Percentiles rank a stretch among this genome's conserved stretches.
Evolutionary conservation across 2,329 filamentous ascomycete species (phyloP).

Genomic region (Ilyonectria destructans): DNA sequence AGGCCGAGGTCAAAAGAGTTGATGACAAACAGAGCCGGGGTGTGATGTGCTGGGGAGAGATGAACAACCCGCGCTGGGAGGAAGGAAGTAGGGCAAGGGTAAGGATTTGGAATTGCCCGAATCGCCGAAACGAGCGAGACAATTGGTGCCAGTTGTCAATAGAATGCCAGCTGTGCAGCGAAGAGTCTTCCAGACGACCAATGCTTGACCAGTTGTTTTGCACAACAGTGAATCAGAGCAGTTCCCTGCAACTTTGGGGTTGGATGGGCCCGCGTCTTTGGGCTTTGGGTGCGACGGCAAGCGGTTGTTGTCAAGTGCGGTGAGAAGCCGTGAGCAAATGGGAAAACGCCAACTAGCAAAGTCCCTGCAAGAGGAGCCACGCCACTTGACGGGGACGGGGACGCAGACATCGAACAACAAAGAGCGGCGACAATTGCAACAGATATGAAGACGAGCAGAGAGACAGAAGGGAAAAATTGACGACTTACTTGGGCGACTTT

Average conservation of each 20-base stretch:
- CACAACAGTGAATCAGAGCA: slow-evolving; percentile 35
- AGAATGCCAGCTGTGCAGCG: slow-evolving; percentile 11
- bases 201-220: slow-evolving; percentile 18
- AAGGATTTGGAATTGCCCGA: slow-evolving; percentile 22
- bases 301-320: slow-evolving; percentile 44
- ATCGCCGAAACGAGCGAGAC: slow-evolving; percentile 22
- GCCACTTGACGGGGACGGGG: slow-evolving; percentile 38
- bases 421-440: slow-evolving; percentile 9
- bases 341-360: slow-evolving; percentile 46
- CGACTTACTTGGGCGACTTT: slow-evolving; percentile 32
- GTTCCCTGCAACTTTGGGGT: not conserved
- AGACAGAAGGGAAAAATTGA: not conserved
- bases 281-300: slow-evolving; percentile 34
- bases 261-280: slow-evolving; percentile 26
- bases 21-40: not conserved
- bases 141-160: slow-evolving; percentile 34
- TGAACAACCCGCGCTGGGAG: slow-evolving; percentile 10
- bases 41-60: slow-evolving; percentile 2
- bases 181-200: slow-evolving; percentile 10
- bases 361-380: slow-evolving; percentile 45
- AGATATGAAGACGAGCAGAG: not conserved
- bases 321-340: slow-evolving; percentile 45
- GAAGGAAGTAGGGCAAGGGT: slow-evolving; percentile 16
- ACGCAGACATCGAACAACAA: slow-evolving; percentile 3
- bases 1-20: not conserved